phyloP scores from a whole-genome alignment of 1,139 yeast genomes.

The Hyphopichia burtonii region DNA sequence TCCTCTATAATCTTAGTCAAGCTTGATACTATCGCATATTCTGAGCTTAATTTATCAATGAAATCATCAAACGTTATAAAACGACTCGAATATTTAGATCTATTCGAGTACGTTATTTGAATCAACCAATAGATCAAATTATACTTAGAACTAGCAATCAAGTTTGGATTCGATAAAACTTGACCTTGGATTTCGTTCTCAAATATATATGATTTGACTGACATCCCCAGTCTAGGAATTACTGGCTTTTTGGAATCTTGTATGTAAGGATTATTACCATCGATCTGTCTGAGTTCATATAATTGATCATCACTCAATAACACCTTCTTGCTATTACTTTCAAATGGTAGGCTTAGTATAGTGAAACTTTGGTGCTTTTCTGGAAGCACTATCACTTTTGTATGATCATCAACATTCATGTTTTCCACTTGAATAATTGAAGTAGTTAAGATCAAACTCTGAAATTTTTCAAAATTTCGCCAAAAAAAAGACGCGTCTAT shows the following conservation, averaged over 20 bases:
- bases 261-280: conserved; percentile 22
- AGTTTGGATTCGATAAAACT: conserved; percentile 32
- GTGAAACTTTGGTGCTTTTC: conserved; percentile 5
- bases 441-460: too few relatives aligned
- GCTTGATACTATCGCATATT: conserved; percentile 7
- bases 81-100: conserved; percentile 27
- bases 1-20: conserved; percentile 22
- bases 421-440: too few relatives aligned
- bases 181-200: conserved; percentile 26
- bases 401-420: conserved; percentile 12
- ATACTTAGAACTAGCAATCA: conserved; percentile 43
- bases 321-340: conserved; percentile 9
- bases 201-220: conserved; percentile 38
- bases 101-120: conserved; percentile 28
- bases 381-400: conserved; percentile 23
- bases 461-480: not conserved
- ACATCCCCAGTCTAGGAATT: conserved; percentile 21
- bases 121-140: conserved; percentile 44
- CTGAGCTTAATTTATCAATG: conserved; percentile 34
- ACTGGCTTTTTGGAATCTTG: conserved; percentile 13
- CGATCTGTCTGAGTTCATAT: conserved; percentile 34
- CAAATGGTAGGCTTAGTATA: conserved; percentile 24
- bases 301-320: conserved; percentile 15
- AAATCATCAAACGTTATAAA: conserved; percentile 50
- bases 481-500: not conserved